Conservation (phyloP, 2,329 filamentous ascomycete species). For the Fusarium pseudoanthophilum region DNA sequence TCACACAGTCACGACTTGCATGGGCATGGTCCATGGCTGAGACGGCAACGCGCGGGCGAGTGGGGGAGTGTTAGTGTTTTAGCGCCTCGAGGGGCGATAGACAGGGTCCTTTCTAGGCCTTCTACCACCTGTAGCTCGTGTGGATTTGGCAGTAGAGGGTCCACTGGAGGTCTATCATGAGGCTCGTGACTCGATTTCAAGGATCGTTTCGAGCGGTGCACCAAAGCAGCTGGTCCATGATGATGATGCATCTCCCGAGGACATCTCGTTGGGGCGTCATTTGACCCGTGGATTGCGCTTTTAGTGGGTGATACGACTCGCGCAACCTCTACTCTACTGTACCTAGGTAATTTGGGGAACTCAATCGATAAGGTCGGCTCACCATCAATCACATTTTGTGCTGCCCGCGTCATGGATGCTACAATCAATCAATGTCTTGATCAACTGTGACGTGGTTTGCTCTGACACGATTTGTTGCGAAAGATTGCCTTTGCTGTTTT, state of each 20-base stretch:
- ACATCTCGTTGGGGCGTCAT: constrained; percentile 34
- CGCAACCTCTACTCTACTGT: constrained; percentile 8
- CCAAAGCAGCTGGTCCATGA: constrained; percentile 14
- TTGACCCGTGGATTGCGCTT: constrained; percentile 37
- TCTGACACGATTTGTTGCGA: background rate
- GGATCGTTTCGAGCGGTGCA: constrained; percentile 26
- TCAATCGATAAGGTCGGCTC: constrained; percentile 34
- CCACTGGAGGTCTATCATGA: constrained; percentile 10
- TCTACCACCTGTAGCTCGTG: constrained; percentile 15
- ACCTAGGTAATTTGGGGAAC: constrained; percentile 23
- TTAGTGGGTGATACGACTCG: constrained; percentile 33
- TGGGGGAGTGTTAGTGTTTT: constrained; percentile 32
- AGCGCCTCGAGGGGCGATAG: constrained; percentile 16
- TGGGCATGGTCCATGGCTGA: constrained; percentile 41
- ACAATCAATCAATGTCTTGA: background rate
- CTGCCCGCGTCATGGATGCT: constrained; percentile 32
- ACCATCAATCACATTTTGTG: constrained; percentile 13
- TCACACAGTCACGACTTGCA: constrained; percentile 40
- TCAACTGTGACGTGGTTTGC: background rate
- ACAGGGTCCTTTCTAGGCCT: constrained; percentile 28
- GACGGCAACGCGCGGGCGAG: constrained; percentile 36
- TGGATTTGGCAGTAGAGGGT: constrained; percentile 2
- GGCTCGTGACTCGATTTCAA: constrained; percentile 41
- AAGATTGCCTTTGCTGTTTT: background rate
- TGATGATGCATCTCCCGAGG: constrained; percentile 8